These are phyloP conservation scores for Puya raimondii DNA, from an alignment of 176 grass and related monocot species.

Conservation along the genomic window DNA sequence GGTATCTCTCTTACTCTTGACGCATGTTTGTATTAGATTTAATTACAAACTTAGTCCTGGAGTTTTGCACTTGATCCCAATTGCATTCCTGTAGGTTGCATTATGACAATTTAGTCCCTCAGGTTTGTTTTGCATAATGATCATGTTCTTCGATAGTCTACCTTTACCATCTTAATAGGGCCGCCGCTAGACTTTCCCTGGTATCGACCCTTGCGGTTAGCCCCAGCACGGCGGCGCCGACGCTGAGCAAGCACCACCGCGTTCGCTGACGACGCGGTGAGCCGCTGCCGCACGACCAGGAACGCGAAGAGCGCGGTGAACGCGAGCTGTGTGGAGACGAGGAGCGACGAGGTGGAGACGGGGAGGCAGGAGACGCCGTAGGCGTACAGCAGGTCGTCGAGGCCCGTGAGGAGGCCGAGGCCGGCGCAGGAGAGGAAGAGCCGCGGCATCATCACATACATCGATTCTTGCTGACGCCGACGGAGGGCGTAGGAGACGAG, in stretches of 20 bases:
- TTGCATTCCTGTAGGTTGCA: conserved; percentile 10
- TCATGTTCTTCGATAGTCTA: too few species aligned
- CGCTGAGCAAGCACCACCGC: conserved; percentile 60
- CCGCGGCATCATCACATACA: conserved; percentile 35
- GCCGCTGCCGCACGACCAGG: conserved; percentile 54
- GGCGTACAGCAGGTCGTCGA: conserved; percentile 61
- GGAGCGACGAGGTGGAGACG: conserved; percentile 69
- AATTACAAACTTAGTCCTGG: too few species aligned
- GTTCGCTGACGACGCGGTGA: conserved; percentile 64
- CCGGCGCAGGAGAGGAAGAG: conserved; percentile 32
- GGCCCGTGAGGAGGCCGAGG: conserved; percentile 50
- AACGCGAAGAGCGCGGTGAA: conserved; percentile 77
- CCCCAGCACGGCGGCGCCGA: not conserved
- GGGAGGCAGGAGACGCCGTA: conserved; percentile 59
- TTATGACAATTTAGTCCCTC: not conserved
- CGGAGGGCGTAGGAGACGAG: conserved; percentile 28
- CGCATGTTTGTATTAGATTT: not conserved
- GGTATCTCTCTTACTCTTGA: conserved; percentile 35
- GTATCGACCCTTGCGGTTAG: too few species aligned
- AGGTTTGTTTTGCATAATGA: too few species aligned
- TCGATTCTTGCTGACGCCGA: not conserved
- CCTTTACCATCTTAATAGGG: too few species aligned
- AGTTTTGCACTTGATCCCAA: not conserved
- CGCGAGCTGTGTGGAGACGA: conserved; percentile 68
- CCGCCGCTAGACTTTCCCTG: too few species aligned